Base-by-base conservation (phyloP, 108 stramenopile species). In the Cylindrotheca fusiformis region DNA sequence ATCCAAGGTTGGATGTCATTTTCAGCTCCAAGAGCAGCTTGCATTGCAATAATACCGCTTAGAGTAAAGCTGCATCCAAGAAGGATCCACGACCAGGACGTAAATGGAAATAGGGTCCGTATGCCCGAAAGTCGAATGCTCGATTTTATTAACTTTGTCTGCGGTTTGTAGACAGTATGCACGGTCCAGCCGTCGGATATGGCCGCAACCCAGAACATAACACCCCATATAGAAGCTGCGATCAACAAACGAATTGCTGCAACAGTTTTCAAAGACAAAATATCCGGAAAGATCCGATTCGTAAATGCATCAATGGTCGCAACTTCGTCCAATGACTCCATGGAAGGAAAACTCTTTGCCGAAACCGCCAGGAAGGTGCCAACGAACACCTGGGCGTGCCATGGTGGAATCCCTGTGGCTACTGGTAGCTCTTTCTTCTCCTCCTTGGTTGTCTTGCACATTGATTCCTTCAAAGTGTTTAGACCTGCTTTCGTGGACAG, bases 41-140 rank as follows among this genome's bases (percentile, higher is more conserved):
- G 50, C 8, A 84, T 44, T 3, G 83, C 80, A 26, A 86, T 74
- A 30, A 68, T 48, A 4, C 83, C 86, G 45, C 65, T 60, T 17
- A 85, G 49, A 26, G 82, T 41, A 71, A 88, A 88, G 23, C 65
- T 68, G 0, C 68, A 8, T n/a, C 84, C 88, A 10, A 93, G 67
- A 27, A 90, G 27, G 58, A 84, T 78, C 87, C 88, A 90, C 10
- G 75, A 69, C 82, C 81, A 84, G 8, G 82, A 76, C 0, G 88
- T 93, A 55, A 82, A 90, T 22, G 85, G 85, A 19, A 66, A 76
- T 32, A 86, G 65, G 1, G 82, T 87, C 23, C 56, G 65, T 21
- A 58, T 19, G 0, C 74, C 76, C 17, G 29, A 22, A 19, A 77
- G 17, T 3, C 33, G 49, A 8, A 55, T 23, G 2, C 22, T 29